These are phyloP conservation scores for Colletotrichum phormii DNA, from an alignment of 2,329 filamentous ascomycete genomes.

Conservation along the genomic window DNA sequence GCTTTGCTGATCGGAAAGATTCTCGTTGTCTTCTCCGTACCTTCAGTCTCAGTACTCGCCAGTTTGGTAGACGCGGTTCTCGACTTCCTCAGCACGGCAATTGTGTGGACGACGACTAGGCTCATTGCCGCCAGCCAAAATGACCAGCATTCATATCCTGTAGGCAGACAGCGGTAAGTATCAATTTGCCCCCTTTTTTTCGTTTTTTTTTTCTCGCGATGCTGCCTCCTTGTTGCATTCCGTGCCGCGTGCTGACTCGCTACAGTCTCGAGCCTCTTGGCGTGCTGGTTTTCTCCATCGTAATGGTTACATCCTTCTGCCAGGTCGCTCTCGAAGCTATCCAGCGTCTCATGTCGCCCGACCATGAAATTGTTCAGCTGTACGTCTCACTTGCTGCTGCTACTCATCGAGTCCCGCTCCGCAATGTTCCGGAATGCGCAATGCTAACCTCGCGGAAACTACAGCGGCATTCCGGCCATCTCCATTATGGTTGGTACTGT, in stretches of 20 bases:
- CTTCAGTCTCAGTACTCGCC: slow-evolving; percentile 84
- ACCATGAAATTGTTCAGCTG: slow-evolving; percentile 79
- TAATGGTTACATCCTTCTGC: slow-evolving; percentile 88
- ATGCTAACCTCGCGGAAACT: slow-evolving; percentile 9
- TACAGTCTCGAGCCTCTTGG: slow-evolving; percentile 79
- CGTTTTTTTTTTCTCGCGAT: not conserved
- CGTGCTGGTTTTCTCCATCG: slow-evolving; percentile 83
- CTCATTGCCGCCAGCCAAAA: slow-evolving; percentile 74
- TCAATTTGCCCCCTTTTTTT: not conserved
- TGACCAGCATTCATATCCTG: slow-evolving; percentile 81
- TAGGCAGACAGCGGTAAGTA: slow-evolving; percentile 72
- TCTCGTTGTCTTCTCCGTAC: slow-evolving; percentile 80
- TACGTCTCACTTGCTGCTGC: slow-evolving; percentile 40
- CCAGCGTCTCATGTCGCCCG: slow-evolving; percentile 68
- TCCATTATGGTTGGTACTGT: slow-evolving; percentile 86
- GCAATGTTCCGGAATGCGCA: slow-evolving; percentile 16
- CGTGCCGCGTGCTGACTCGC: slow-evolving; percentile 21
- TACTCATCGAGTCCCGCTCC: not conserved
- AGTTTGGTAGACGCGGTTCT: slow-evolving; percentile 83
- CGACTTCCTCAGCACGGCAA: slow-evolving; percentile 84
- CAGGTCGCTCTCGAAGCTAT: slow-evolving; percentile 81
- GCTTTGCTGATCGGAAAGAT: slow-evolving; percentile 82
- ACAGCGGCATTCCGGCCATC: slow-evolving; percentile 73
- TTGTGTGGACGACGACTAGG: slow-evolving; percentile 82
- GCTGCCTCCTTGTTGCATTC: slow-evolving; percentile 13